Base-by-base conservation (phyloP, 2,329 filamentous ascomycete species). In the Aureobasidium sp. region DNA sequence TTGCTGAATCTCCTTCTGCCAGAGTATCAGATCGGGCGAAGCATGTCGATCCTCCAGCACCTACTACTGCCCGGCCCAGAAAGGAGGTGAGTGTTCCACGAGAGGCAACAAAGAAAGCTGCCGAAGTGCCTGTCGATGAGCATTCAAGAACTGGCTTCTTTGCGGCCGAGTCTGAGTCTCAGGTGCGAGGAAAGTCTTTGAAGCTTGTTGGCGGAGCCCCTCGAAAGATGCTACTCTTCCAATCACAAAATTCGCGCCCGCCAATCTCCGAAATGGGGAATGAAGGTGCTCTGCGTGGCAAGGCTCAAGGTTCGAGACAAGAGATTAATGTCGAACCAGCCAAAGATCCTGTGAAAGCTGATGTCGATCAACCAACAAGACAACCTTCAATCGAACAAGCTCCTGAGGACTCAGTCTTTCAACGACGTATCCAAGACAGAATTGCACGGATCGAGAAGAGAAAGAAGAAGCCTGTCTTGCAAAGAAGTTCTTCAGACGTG, bases 151-250 rank as follows among this genome's bases (percentile, higher is more conserved):
- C 11, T 40, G 37, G 3, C 14, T 19, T 49, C 3, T 40, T 24
- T 22, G 19, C n/a, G 11, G 17, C 15, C 14, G 50, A 53, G 15
- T 8, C 37, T 15, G 52, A 33, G 2, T 37, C 45, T 11, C 39
- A 57, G 15, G 19, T 59, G 47, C 47, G 50, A 60, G 54, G 70
- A 65, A 49, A 71, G 67, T 76, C 72, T 3, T 62, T 79, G 33
- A 74, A 74, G 1, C 66, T 79, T 9, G 69, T 74, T 14, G 67
- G 68, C 5, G 73, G 71, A n/a, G 69, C 70, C 9, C 74, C 72
- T 17, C 73, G 75, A 62, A 76, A 74, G 39, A 77, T 71, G 62
- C 67, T 80, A 14, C 64, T 79, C 0, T 79, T 76, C 60, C 75
- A 78, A 59, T 67, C 73, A n/a, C 66, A 72, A 19, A 67, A 68